Base-by-base conservation (phyloP, 2,329 filamentous ascomycete species). In the Leptographium lundbergii region DNA sequence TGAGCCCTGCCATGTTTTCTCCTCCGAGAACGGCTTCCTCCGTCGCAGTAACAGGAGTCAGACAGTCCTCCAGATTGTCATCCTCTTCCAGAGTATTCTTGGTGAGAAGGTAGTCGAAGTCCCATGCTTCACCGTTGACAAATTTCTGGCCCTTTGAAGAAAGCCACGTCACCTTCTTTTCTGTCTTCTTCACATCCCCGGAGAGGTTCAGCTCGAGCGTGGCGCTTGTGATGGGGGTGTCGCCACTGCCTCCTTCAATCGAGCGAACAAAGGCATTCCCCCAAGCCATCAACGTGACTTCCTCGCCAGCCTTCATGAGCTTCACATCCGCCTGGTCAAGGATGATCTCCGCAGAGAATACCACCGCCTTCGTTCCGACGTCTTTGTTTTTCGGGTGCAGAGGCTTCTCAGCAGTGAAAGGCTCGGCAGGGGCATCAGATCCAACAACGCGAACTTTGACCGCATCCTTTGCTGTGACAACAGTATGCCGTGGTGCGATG, bases 121-220 rank as follows among this genome's bases (percentile, higher is more conserved):
- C 91, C 74, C 91, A 92, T 13, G 96, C 80, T 72, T 96, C 89
- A 25, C 94, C 85, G 9, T 86, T 84, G 17, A 95, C 79, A 0
- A 96, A 80, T 60, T 87, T 81, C 74, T 92, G 88, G 52, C 81
- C 82, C 65, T 89, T 82, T 0, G 80, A 81, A 1, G 89, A 86
- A 54, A 97, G 77, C 92, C 92, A 97, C 1, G 91, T 96, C 45
- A 97, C 84, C 79, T 97, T 97, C 83, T 96, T 96, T 68, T 90
- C 85, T 0, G 92, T 97, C 69, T 89, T 87, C 79, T 95, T 96
- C 72, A 97, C 89, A 71, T 97, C 92, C 59, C 92, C 91, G 67
- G 88, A 84, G 56, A 96, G 82, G 72, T 97, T 87, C n/a, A 96
- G 82, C 73, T 96, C 89, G 58, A 94, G 78, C 60, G 88, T 87